A percentile compares a stretch with the other conserved stretches of the same genome.
Evolutionary conservation across 2,329 filamentous ascomycete genomes (phyloP).

Genomic region (Mariannaea sp.): DNA sequence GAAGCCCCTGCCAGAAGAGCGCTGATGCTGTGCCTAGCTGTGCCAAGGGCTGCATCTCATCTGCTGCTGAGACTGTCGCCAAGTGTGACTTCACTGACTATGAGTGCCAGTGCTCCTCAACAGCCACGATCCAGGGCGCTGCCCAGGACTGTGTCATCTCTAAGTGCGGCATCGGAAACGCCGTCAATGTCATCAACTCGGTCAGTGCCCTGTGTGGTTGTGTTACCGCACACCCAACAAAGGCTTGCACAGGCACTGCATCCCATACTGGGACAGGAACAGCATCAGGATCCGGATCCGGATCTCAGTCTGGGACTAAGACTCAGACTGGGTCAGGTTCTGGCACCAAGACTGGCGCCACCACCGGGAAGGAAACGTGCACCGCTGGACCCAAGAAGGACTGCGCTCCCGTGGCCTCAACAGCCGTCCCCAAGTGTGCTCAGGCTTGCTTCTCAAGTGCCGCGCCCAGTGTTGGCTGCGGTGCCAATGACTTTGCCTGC

Average conservation of each 20-base stretch:
- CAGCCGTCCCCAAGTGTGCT: conserved; percentile 37
- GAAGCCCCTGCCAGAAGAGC: conserved; percentile 33
- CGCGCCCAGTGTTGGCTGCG: conserved; percentile 37
- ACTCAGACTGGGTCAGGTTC: not conserved
- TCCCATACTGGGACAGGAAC: not conserved
- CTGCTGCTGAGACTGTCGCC: conserved; percentile 32
- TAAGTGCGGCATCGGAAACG: conserved; percentile 25
- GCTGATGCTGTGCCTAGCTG: conserved; percentile 34
- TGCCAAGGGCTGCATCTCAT: conserved; percentile 34
- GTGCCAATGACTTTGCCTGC: conserved; percentile 35
- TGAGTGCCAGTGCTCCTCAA: conserved; percentile 34
- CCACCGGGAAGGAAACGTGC: conserved; percentile 12
- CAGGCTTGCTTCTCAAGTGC: conserved; percentile 37
- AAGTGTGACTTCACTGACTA: conserved; percentile 32
- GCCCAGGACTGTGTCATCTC: conserved; percentile 32
- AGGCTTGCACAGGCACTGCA: conserved; percentile 19
- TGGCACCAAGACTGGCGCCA: not conserved
- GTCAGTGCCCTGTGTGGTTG: conserved; percentile 33
- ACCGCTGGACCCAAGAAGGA: conserved; percentile 23
- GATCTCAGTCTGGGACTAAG: not conserved
- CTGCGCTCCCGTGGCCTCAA: conserved; percentile 35
- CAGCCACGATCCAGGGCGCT: conserved; percentile 28
- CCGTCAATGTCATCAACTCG: conserved; percentile 27
- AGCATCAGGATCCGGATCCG: not conserved
- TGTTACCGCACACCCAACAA: conserved; percentile 31